A percentile compares a stretch with the other conserved stretches of the same genome.
Conservation (phyloP, 768 basidiomycete species). For the Calocera viscosa region DNA sequence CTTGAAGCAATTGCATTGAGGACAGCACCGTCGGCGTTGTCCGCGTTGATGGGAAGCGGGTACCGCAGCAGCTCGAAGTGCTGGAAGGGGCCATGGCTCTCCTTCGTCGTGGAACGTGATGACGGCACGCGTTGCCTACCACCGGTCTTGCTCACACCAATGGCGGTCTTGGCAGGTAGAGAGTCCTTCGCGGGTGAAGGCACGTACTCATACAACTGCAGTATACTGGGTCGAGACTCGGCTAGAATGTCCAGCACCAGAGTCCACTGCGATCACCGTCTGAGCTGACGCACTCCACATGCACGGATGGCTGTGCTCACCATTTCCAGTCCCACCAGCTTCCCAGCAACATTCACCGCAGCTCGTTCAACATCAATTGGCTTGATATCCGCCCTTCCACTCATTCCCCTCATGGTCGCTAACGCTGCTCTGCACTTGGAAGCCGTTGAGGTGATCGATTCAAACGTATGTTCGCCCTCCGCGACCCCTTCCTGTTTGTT, state of each 20-base stretch:
- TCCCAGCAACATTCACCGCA: constrained; percentile 52
- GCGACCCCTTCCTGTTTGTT: neutral
- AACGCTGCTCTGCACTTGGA: constrained; percentile 35
- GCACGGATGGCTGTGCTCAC: constrained; percentile 33
- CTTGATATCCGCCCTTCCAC: constrained; percentile 22
- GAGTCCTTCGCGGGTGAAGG: neutral
- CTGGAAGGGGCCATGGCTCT: neutral
- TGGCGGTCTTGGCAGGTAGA: neutral
- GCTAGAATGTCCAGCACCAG: neutral
- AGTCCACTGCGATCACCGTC: neutral
- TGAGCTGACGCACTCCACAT: neutral
- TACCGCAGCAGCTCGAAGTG: neutral
- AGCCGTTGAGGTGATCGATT: constrained; percentile 17
- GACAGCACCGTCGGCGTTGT: neutral
- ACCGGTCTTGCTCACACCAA: neutral
- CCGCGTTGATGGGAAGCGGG: neutral
- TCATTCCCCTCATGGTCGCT: constrained; percentile 32
- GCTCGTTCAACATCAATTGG: constrained; percentile 60
- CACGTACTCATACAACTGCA: neutral
- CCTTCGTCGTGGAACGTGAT: neutral
- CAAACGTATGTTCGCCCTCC: neutral
- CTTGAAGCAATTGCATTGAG: neutral
- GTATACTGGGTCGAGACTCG: neutral
- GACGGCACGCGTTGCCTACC: neutral
- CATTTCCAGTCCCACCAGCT: constrained; percentile 55